Evolutionary conservation across 768 basidiomycete species (phyloP).

Genomic region (Amanita brunnescens): DNA sequence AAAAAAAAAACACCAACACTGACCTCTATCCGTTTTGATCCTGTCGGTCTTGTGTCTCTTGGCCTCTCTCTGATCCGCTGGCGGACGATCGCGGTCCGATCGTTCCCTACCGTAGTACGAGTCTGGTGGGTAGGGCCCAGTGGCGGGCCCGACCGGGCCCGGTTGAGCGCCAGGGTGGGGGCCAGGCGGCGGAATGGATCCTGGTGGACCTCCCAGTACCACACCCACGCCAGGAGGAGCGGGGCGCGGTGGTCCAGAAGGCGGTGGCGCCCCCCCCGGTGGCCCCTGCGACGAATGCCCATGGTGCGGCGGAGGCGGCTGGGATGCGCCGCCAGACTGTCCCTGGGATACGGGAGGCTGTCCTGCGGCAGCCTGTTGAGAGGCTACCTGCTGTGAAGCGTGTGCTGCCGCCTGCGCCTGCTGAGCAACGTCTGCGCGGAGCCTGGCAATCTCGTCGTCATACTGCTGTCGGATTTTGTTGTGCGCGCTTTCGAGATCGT

Average conservation of each 20-base stretch:
- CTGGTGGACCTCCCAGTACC: background rate
- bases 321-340: background rate
- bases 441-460: slow-evolving; percentile 72
- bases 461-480: slow-evolving; percentile 79
- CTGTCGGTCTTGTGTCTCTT: slow-evolving; percentile 48
- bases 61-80: slow-evolving; percentile 42
- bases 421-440: slow-evolving; percentile 44
- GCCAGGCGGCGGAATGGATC: slow-evolving; percentile 10
- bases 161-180: slow-evolving; percentile 12
- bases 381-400: slow-evolving; percentile 12
- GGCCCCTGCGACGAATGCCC: background rate
- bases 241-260: slow-evolving; percentile 10
- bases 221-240: slow-evolving; percentile 9
- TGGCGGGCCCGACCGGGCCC: slow-evolving; percentile 14
- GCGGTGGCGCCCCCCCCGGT: slow-evolving; percentile 6
- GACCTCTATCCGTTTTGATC: slow-evolving; percentile 29
- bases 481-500: slow-evolving; percentile 87
- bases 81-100: slow-evolving; percentile 29
- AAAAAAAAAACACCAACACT: slow-evolving; percentile 12
- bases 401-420: slow-evolving; percentile 33
- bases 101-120: slow-evolving; percentile 12
- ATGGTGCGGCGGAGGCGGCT: background rate
- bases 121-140: background rate
- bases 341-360: background rate
- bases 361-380: slow-evolving; percentile 14